phyloP scores from a whole-genome alignment of 768 basidiomycete species.

The Boletus vinaceobasis region DNA sequence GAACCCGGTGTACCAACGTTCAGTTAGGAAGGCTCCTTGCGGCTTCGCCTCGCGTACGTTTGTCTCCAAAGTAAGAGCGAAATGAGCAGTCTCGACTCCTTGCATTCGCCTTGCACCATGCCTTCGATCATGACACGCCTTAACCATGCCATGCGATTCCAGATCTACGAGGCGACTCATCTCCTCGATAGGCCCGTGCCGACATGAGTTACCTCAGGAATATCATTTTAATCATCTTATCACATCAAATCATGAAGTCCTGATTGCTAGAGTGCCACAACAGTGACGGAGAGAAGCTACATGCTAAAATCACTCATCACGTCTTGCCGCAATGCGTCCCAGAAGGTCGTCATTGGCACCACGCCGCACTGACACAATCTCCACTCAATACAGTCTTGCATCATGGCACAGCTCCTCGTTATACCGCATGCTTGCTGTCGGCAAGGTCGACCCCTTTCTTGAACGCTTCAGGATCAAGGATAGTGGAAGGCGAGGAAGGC shows the following conservation, averaged over 20 bases:
- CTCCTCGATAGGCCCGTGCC: neutral
- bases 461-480: slow-evolving; percentile 4
- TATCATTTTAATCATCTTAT: slow-evolving; percentile 19
- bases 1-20: neutral
- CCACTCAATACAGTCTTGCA: slow-evolving; percentile 11
- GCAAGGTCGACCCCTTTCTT: slow-evolving; percentile 6
- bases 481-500: slow-evolving; percentile 25
- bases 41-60: slow-evolving; percentile 2
- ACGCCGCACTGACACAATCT: slow-evolving; percentile 4
- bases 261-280: slow-evolving; percentile 4
- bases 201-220: neutral
- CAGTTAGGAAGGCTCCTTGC: slow-evolving; percentile 21
- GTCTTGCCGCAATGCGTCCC: slow-evolving; percentile 1
- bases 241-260: slow-evolving; percentile 23
- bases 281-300: slow-evolving; percentile 16
- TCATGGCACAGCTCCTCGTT: slow-evolving; percentile 3
- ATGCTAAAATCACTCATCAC: slow-evolving; percentile 5
- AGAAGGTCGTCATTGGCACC: slow-evolving; percentile 1
- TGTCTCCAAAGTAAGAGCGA: slow-evolving; percentile 4
- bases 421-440: slow-evolving; percentile 12
- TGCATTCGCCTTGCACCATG: neutral
- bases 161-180: slow-evolving; percentile 1
- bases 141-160: slow-evolving; percentile 14
- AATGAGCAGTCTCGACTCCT: neutral
- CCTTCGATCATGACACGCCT: slow-evolving; percentile 17